phyloP scores from a whole-genome alignment of 768 basidiomycete genomes.

The Boletellus ananiceps region DNA sequence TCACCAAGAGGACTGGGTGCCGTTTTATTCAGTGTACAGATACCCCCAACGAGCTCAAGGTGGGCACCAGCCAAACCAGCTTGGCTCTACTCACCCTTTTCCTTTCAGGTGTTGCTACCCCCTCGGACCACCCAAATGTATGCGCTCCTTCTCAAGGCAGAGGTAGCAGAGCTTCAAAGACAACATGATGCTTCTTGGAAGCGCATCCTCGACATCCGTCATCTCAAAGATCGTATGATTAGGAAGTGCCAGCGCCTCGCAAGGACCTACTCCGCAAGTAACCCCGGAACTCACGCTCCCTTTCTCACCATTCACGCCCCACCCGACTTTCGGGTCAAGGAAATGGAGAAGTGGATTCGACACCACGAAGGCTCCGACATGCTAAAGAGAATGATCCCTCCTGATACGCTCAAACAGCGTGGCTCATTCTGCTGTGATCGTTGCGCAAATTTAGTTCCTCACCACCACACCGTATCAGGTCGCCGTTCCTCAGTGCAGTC shows the following conservation, averaged over 20 bases:
- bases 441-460: constrained; percentile 32
- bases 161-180: constrained; percentile 56
- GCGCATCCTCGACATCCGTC: constrained; percentile 67
- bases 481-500: constrained; percentile 28
- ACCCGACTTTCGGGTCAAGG: constrained; percentile 67
- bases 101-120: constrained; percentile 59
- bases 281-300: constrained; percentile 37
- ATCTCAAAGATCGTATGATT: constrained; percentile 77
- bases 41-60: constrained; percentile 72
- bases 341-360: constrained; percentile 76
- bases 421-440: constrained; percentile 33
- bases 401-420: constrained; percentile 23
- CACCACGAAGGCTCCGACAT: constrained; percentile 37
- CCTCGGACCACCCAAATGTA: constrained; percentile 64
- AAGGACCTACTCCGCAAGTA: constrained; percentile 39
- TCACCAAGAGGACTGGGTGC: constrained; percentile 52
- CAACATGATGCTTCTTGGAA: constrained; percentile 58
- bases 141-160: constrained; percentile 58
- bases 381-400: constrained; percentile 17
- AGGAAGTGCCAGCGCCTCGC: constrained; percentile 70
- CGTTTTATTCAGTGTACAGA: constrained; percentile 74
- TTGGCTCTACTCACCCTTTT: constrained; percentile 2
- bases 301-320: constrained; percentile 70
- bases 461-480: constrained; percentile 24
- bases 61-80: constrained; percentile 19